Evolutionary conservation across 2,329 filamentous ascomycete species (phyloP), one percentile per base, ranked within the genome.

Genomic region (Dothidotthia symphoricarpi): DNA sequence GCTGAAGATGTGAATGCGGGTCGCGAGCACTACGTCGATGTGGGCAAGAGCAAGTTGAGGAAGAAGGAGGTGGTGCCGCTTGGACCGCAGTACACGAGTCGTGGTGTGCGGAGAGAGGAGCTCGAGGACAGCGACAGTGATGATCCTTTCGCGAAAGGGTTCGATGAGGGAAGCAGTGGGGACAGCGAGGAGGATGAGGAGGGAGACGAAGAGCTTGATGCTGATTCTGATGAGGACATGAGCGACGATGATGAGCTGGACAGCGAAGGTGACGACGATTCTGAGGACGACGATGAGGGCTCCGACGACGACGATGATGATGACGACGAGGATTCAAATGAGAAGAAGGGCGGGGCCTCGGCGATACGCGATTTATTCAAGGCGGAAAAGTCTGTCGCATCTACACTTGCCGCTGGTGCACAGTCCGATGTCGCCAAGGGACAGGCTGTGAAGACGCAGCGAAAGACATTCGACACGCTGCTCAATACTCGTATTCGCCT

Each of bases 401-500:
- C 80, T 13, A 81, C 80, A 7, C 71, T 85, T 27, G 77, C 78
- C 2, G 75, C 83, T 57, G 83, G 85, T 1, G 82, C 82, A 35
- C 82, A 84, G 58, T 81, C 81, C 36, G 93, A 97, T 61, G 81
- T 85, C 4, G 80, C 83, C 28, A 97, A 97, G 67, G 93, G 93
- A 10, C 71, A 78, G 37, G 91, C 91, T 0, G 87, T 98, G 25
- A 91, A 89, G 55, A 75, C 82, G 40, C 93, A 98, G 69, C 82
- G 89, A 34, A 84, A 83, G 45, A 81, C 84, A 1, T 98, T 95
- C 59, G 91, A 97, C 53, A 81, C 86, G 0, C 78, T 97, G 1
- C 77, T 98, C 22, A 95, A 95, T 68, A 79, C 89, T 11, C 83
- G 93, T 14, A 96, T 98, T 59, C 86, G 91, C 44, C 71, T 98